Base-by-base conservation (phyloP, 1,284 basidiomycete species). In the Laetiporus sulphureus region DNA sequence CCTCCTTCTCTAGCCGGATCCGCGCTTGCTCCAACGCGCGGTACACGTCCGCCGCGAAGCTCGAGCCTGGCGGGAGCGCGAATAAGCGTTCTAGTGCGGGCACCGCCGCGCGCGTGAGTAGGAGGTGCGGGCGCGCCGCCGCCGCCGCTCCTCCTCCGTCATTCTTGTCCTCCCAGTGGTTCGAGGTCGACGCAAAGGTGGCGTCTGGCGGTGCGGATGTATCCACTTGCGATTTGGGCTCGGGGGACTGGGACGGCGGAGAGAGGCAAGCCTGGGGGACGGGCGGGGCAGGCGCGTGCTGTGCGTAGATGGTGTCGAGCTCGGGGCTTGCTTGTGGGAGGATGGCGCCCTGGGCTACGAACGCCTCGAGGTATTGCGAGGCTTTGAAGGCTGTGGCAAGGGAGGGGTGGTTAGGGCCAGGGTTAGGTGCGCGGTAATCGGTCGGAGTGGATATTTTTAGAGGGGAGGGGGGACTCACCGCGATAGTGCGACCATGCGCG, bases 401-500 rank as follows among this genome's bases (percentile, higher is more conserved):
- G 22, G 5, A 38, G 16, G 30, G 38, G 25, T 32, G 29, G 12
- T 29, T 29, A 29, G n/a, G 27, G 27, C n/a, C 27, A 29, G 27
- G 8, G 27, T 29, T 29, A n/a, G 8, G 27, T 29, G n/a, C 27
- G 27, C 27, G 27, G n/a, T 29, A 29, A 8, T 8, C 27, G 27
- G 8, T 8, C 8, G 31, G 8, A 16, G 31, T 7, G 18, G 31
- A 35, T 34, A 30, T 13, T 12, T 15, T 32, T 12, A 27, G 40
- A 5, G 31, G 22, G 15, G 21, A 15, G n/a, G 27, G 40, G 43
- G 19, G 27, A n/a, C 63, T 43, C 41, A 83, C 85, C 84, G 72
- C 69, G 76, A 56, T 81, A 89, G 60, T 89, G 86, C 34, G 79
- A 82, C 85, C 86, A 90, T 34, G 83, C 77, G 36, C 86, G 70